A percentile compares a stretch with the other conserved stretches of the same genome.
Conservation (phyloP, 495 filamentous ascomycete genomes). For the Penicillium daleae region DNA sequence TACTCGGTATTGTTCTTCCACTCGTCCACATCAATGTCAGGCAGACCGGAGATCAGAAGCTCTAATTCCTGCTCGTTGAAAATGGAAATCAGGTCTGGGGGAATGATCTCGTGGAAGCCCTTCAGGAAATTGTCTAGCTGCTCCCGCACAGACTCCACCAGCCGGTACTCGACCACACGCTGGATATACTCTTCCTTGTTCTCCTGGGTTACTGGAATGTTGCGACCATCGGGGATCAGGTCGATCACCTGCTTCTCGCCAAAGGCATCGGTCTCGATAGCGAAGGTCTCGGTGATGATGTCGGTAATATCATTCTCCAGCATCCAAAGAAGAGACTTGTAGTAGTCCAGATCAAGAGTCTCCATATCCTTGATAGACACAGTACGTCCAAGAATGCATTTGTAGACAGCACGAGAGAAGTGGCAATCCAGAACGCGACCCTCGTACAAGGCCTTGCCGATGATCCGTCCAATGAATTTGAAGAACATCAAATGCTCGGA, state of each 20-base stretch:
- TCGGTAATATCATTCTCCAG: constrained; percentile 98
- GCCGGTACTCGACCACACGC: constrained; percentile 88
- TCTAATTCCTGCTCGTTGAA: constrained; percentile 99
- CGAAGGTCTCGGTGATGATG: constrained; percentile 96
- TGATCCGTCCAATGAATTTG: constrained; percentile 98
- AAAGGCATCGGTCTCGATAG: constrained; percentile 89
- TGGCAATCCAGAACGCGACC: constrained; percentile 95
- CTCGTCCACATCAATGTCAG: constrained; percentile 96
- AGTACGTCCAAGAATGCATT: constrained; percentile 89
- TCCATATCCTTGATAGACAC: constrained; percentile 99
- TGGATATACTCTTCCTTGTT: constrained; percentile 99
- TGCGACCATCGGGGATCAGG: constrained; percentile 81
- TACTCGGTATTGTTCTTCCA: constrained; percentile 99
- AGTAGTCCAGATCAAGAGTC: constrained; percentile 96
- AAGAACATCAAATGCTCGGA: constrained; percentile 97
- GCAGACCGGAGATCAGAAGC: constrained; percentile 93
- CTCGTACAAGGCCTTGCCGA: constrained; percentile 98
- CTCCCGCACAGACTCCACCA: constrained; percentile 86
- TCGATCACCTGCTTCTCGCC: constrained; percentile 87
- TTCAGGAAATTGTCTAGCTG: constrained; percentile 96
- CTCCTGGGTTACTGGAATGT: constrained; percentile 92
- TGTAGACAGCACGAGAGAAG: constrained; percentile 98
- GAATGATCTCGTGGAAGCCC: constrained; percentile 98
- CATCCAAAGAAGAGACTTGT: constrained; percentile 99
- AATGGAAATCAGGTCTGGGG: constrained; percentile 90